phyloP scores from a whole-genome alignment of 441 rosid genomes.

The Pelargonium myrrhifolium region DNA sequence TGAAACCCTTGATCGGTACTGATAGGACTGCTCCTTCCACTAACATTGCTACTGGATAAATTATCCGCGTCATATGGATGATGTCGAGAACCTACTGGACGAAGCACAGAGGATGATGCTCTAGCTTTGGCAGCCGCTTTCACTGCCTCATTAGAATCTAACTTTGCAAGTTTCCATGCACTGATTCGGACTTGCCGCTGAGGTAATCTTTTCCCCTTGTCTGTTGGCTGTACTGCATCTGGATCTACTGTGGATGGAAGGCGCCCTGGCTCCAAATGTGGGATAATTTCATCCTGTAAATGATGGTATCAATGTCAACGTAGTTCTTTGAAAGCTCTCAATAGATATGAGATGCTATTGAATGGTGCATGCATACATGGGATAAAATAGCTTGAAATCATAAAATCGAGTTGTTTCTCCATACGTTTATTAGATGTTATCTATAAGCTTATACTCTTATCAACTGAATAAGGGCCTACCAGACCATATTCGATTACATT shows the following conservation, averaged over 20 bases:
- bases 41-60: conserved; percentile 53
- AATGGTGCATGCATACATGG: background rate
- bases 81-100: conserved; percentile 30
- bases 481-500: background rate
- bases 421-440: background rate
- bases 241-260: conserved; percentile 77
- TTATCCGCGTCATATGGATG: conserved; percentile 47
- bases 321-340: background rate
- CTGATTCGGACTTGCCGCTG: conserved; percentile 79
- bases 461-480: background rate
- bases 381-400: background rate
- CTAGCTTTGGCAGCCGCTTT: conserved; percentile 59
- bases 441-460: background rate
- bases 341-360: background rate
- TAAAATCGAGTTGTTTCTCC: background rate
- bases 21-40: conserved; percentile 70
- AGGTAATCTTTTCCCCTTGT: conserved; percentile 50
- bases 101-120: conserved; percentile 25
- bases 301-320: background rate
- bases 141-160: conserved; percentile 70
- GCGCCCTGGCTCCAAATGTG: conserved; percentile 80
- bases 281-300: conserved; percentile 75
- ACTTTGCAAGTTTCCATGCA: conserved; percentile 89
- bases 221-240: conserved; percentile 38
- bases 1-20: conserved; percentile 44